A percentile compares a stretch with the other conserved stretches of the same genome.
These are phyloP conservation scores for Petunia secreta DNA, from an alignment of 257 asterid genomes.

Conservation along the genomic window DNA sequence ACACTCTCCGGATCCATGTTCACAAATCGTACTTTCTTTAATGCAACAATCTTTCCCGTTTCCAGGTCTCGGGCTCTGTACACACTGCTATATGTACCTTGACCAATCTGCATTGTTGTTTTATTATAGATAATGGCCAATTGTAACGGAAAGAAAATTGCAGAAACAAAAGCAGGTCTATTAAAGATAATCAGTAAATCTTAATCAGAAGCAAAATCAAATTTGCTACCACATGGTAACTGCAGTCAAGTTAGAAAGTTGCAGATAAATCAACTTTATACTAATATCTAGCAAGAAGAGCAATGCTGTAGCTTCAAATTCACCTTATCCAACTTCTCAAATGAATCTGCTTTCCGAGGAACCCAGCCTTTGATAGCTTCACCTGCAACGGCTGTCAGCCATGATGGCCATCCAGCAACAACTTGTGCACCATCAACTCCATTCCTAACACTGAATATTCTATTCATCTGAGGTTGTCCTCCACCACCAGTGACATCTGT, in stretches of 20 bases:
- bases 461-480: constrained; percentile 60
- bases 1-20: constrained; percentile 98
- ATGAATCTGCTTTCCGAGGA: constrained; percentile 87
- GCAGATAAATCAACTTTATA: constrained; percentile 8
- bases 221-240: neutral
- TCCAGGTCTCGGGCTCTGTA: constrained; percentile 93
- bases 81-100: constrained; percentile 95
- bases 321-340: constrained; percentile 92
- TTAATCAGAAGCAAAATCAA: neutral
- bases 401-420: constrained; percentile 91
- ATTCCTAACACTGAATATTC: constrained; percentile 57
- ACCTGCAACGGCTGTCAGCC: constrained; percentile 87
- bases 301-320: constrained; percentile 1
- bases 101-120: constrained; percentile 69
- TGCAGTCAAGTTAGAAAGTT: neutral
- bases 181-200: neutral
- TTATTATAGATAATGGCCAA: neutral
- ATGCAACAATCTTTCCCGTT: constrained; percentile 74
- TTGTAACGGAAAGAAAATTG: neutral
- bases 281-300: neutral
- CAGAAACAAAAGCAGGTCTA: neutral
- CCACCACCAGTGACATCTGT: constrained; percentile 36
- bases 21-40: constrained; percentile 82
- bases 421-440: constrained; percentile 82
- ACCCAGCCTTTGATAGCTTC: constrained; percentile 96